Conservation (phyloP, 169 alveolate species). For the Miamiensis avidus region DNA sequence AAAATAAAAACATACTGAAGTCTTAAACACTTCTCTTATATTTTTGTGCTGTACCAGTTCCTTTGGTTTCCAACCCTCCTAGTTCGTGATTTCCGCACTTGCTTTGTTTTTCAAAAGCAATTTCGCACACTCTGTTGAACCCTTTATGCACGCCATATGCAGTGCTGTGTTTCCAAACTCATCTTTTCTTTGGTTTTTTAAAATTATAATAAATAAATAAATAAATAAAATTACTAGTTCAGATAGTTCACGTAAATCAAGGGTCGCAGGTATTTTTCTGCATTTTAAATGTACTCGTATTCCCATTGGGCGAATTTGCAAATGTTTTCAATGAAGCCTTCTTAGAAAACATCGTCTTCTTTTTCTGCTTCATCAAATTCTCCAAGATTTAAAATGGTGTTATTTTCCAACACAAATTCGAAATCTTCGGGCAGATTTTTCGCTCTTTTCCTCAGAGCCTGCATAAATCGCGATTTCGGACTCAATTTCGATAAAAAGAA, state of each 20-base stretch:
- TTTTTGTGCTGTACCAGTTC: constrained; percentile 40
- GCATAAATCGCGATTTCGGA: too few relatives aligned
- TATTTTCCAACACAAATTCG: too few relatives aligned
- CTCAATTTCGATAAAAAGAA: too few relatives aligned
- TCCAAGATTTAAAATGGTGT: not conserved
- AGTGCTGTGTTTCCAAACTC: constrained; percentile 54
- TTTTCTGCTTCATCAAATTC: not conserved
- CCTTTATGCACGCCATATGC: constrained; percentile 56
- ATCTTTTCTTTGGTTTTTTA: constrained; percentile 9
- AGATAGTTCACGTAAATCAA: constrained; percentile 13
- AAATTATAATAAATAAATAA: not conserved
- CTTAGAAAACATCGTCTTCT: not conserved
- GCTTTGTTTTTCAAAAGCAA: constrained; percentile 32
- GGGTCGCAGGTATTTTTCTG: not conserved
- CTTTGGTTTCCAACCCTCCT: constrained; percentile 56
- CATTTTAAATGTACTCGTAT: not conserved
- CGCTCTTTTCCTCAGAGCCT: too few relatives aligned
- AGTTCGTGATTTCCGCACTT: constrained; percentile 36
- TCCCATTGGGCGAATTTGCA: not conserved
- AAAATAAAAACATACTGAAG: too few relatives aligned
- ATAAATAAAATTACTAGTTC: not conserved
- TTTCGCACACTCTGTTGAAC: constrained; percentile 37
- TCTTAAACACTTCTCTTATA: not conserved
- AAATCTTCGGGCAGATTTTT: too few relatives aligned
- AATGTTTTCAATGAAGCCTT: not conserved